Evolutionary conservation across 2,329 filamentous ascomycete genomes (phyloP), one percentile per base, ranked within the genome.

Genomic region (Meredithiella fracta): DNA sequence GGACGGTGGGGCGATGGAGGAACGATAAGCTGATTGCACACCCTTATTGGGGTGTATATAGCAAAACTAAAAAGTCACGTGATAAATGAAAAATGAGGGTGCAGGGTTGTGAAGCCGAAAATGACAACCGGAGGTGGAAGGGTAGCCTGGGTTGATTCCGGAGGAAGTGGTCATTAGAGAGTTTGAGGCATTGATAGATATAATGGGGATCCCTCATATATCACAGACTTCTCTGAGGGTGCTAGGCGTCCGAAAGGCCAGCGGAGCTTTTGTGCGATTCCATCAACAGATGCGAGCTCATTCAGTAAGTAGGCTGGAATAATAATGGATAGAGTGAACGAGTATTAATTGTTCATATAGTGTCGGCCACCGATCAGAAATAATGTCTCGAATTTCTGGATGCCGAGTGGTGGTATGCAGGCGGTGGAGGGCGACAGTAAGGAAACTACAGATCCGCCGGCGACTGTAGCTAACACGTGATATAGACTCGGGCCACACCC

Each of bases 331-430:
- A 50, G 9, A 22, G 23, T 8, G 15, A 20, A 42, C 23, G 6
- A 22, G 8, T 17, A 50, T 50, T 59, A 47, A 59, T 53, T 22
- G 17, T 7, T 22, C 23, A 11, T n/a, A 25, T 56, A 59, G 57
- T 54, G 40, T 3, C 57, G 29, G 8, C 40, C 42, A 9, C 17
- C 42, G 9, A 34, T 56, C 26, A 59, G 57, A 54, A 56, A 59
- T 8, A 59, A 60, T 58, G 67, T 91, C 8, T 91, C 87, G 2
- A 81, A 74, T 49, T 78, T 89, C 67, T 96, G 90, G 87, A 74
- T 82, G 26, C 87, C 89, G 1, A 86, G 83, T 0, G 82, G 83
- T 47, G 82, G 84, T 6, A 79, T 86, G 55, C 73, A 80, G 58
- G 71, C 73, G 42, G 71, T 71, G 25, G 70, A 76, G 47, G 72